phyloP scores from a whole-genome alignment of 2,329 filamentous ascomycete genomes.

The Fusarium nisikadoi region DNA sequence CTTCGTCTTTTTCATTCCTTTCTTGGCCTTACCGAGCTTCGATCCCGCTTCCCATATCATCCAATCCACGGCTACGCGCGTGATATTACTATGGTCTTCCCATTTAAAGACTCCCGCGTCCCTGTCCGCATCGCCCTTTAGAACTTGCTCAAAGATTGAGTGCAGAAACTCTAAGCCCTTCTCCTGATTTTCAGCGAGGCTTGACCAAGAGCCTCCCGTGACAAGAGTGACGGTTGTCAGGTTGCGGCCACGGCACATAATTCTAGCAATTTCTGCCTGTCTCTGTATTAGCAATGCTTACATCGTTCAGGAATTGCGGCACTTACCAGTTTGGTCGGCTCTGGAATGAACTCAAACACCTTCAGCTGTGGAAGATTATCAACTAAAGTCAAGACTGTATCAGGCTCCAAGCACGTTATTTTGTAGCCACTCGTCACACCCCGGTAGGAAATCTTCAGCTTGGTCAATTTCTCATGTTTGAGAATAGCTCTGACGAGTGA shows the following conservation, averaged over 20 bases:
- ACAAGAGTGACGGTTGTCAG: conserved; percentile 10
- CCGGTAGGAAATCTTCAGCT: conserved; percentile 2
- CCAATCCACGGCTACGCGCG: neutral
- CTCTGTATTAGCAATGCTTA: neutral
- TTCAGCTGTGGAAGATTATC: conserved; percentile 14
- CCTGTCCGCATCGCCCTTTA: neutral
- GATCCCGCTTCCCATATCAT: conserved; percentile 19
- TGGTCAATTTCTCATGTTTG: conserved; percentile 24
- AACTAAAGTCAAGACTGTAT: conserved; percentile 14
- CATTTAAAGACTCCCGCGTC: neutral
- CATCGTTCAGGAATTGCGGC: accelerated
- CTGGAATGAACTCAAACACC: conserved; percentile 19
- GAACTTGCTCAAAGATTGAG: neutral
- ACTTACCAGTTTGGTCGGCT: conserved; percentile 11
- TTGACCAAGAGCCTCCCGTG: neutral
- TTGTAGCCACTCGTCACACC: neutral
- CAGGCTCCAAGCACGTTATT: conserved; percentile 19
- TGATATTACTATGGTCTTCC: conserved; percentile 30
- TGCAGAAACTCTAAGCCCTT: neutral
- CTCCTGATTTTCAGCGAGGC: neutral
- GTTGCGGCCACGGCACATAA: conserved; percentile 5
- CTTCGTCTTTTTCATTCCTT: conserved; percentile 8
- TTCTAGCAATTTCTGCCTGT: conserved; percentile 21
- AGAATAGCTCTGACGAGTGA: conserved; percentile 25
- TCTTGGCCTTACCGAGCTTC: conserved; percentile 3